phyloP scores from a whole-genome alignment of 2,329 filamentous ascomycete species.

The Pseudogymnoascus sp. region DNA sequence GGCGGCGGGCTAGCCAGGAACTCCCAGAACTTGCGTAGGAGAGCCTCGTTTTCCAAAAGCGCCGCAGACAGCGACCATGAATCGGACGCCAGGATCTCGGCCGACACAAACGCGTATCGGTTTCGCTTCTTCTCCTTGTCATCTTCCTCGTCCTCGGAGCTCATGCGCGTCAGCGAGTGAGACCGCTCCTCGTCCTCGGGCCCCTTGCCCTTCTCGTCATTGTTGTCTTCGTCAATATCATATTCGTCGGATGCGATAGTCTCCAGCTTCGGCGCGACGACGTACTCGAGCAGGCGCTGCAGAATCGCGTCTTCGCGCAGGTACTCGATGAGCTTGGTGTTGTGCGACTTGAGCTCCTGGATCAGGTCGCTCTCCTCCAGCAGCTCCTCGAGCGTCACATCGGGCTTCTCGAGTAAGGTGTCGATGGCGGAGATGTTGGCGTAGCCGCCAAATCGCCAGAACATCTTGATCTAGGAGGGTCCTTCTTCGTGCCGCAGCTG shows the following conservation, averaged over 20 bases:
- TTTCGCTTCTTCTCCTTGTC: constrained; percentile 85
- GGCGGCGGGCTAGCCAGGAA: constrained; percentile 80
- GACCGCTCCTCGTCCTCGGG: constrained; percentile 32
- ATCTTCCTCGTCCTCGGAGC: constrained; percentile 49
- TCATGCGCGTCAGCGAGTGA: constrained; percentile 43
- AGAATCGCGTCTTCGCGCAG: constrained; percentile 81
- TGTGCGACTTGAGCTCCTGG: constrained; percentile 96
- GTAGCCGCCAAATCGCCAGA: constrained; percentile 99
- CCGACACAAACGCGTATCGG: constrained; percentile 88
- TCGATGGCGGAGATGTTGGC: constrained; percentile 96
- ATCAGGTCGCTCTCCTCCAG: constrained; percentile 94
- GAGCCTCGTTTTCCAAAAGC: constrained; percentile 71
- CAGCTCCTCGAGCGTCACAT: constrained; percentile 90
- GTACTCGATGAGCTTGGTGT: constrained; percentile 94
- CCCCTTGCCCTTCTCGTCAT: constrained; percentile 36
- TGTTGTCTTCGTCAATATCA: constrained; percentile 43
- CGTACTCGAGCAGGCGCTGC: constrained; percentile 80
- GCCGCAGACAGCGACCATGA: constrained; percentile 96
- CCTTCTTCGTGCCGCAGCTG: constrained; percentile 24
- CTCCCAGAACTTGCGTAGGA: constrained; percentile 80
- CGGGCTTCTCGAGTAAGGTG: constrained; percentile 88
- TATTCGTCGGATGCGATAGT: constrained; percentile 45
- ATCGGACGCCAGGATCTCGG: constrained; percentile 88
- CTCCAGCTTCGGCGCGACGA: constrained; percentile 68
- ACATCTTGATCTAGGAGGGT: constrained; percentile 61